Evolutionary conservation across 1,139 yeast genomes (phyloP).

Genomic region (Geotrichum europaeum): DNA sequence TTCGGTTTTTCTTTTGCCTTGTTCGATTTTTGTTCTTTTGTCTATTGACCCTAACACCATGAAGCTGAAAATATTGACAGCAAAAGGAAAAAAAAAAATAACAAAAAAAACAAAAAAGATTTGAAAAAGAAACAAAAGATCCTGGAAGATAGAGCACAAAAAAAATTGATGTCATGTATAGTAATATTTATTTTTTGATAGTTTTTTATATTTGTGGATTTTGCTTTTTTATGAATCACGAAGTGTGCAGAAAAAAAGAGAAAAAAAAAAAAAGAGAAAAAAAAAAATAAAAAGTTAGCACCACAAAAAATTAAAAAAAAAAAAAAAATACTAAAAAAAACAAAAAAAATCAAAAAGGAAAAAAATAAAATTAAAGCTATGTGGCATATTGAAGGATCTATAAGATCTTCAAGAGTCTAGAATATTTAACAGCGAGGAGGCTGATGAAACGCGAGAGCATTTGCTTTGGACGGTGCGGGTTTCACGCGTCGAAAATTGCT

Average conservation of each 20-base stretch:
- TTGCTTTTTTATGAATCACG: not conserved
- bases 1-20: not conserved
- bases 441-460: too few relatives aligned
- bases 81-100: too few relatives aligned
- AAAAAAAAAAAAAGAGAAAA: not conserved
- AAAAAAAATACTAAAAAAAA: constrained; percentile 8
- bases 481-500: too few relatives aligned
- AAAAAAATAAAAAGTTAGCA: not conserved
- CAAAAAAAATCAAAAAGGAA: not conserved
- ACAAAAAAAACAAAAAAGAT: too few relatives aligned
- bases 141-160: not conserved
- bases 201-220: not conserved
- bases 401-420: too few relatives aligned
- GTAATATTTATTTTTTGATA: not conserved
- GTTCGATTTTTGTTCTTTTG: not conserved
- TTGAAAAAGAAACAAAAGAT: not conserved
- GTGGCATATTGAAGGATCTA: too few relatives aligned
- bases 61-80: too few relatives aligned
- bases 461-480: too few relatives aligned
- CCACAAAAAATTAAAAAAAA: constrained; percentile 5
- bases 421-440: too few relatives aligned
- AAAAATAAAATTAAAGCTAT: not conserved
- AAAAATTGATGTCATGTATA: not conserved
- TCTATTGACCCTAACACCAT: not conserved
- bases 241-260: not conserved